Conservation (phyloP, 2,329 filamentous ascomycete species). For the Hypoxylon sp. region DNA sequence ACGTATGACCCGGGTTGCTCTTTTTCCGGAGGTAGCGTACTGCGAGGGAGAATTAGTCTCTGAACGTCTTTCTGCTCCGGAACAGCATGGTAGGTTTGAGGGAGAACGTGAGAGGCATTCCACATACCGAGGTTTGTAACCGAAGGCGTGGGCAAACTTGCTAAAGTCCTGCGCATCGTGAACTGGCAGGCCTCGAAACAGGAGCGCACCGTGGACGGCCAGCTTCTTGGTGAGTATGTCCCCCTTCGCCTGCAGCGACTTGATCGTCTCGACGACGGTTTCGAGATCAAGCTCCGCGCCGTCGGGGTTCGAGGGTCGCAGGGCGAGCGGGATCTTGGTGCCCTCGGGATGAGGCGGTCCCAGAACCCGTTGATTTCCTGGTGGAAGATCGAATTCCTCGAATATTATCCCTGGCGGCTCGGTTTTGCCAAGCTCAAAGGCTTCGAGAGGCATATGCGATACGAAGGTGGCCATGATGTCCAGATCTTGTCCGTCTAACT, state of each 20-base stretch:
- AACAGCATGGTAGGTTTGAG: too few relatives aligned
- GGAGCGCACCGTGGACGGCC: conserved; percentile 54
- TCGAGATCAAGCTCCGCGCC: conserved; percentile 44
- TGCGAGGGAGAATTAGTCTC: conserved; percentile 9
- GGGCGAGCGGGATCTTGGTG: conserved; percentile 51
- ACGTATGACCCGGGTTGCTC: not conserved
- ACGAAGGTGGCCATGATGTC: conserved; percentile 39
- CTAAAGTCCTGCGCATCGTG: conserved; percentile 55
- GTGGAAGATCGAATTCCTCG: conserved; percentile 50
- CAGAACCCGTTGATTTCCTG: conserved; percentile 52
- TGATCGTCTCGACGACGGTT: conserved; percentile 48
- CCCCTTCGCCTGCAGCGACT: conserved; percentile 46
- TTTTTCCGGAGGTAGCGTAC: conserved; percentile 8
- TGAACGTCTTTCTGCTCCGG: too few relatives aligned
- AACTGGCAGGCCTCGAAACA: conserved; percentile 57
- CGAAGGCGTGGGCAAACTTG: conserved; percentile 58
- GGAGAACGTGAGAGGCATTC: not conserved
- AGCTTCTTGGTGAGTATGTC: conserved; percentile 50
- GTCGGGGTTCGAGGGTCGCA: conserved; percentile 45
- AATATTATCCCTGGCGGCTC: conserved; percentile 39
- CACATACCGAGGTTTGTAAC: conserved; percentile 46
- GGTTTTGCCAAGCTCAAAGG: not conserved
- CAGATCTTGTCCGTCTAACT: not conserved
- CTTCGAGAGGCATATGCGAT: conserved; percentile 37
- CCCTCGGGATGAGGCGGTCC: conserved; percentile 49